phyloP scores from a whole-genome alignment of 2,329 filamentous ascomycete species.

The Fonsecaea pedrosoi region DNA sequence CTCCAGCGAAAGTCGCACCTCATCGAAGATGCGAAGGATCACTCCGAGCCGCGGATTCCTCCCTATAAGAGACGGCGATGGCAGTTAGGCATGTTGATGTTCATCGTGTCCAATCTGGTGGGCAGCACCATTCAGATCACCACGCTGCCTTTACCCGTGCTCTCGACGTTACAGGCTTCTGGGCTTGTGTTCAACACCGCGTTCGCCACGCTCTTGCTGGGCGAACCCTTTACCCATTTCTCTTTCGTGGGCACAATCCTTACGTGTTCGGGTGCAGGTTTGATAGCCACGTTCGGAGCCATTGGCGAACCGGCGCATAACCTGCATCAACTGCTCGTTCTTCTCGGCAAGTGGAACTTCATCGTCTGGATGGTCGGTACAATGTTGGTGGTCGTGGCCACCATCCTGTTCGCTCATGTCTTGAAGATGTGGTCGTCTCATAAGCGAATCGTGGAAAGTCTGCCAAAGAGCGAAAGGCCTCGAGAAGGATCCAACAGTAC shows the following conservation, averaged over 20 bases:
- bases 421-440: conserved; percentile 45
- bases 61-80: conserved; percentile 90
- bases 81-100: conserved; percentile 97
- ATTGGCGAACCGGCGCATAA: conserved; percentile 92
- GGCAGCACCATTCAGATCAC: conserved; percentile 98
- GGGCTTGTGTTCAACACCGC: conserved; percentile 98
- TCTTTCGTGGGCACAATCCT: conserved; percentile 89
- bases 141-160: conserved; percentile 87
- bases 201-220: conserved; percentile 89
- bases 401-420: conserved; percentile 66
- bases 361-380: conserved; percentile 89
- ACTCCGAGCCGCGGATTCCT: conserved; percentile 78
- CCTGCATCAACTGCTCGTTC: conserved; percentile 76
- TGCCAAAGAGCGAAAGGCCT: conserved; percentile 37
- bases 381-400: conserved; percentile 71
- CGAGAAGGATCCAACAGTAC: conserved; percentile 30
- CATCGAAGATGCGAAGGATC: conserved; percentile 90
- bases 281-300: conserved; percentile 93
- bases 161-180: conserved; percentile 94
- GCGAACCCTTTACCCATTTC: conserved; percentile 92
- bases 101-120: conserved; percentile 90
- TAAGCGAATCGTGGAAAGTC: conserved; percentile 34
- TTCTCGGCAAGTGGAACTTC: conserved; percentile 77
- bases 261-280: conserved; percentile 83
- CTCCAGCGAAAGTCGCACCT: conserved; percentile 98